Base-by-base conservation (phyloP, 2,329 filamentous ascomycete genomes). In the Colletotrichum tofieldiae region DNA sequence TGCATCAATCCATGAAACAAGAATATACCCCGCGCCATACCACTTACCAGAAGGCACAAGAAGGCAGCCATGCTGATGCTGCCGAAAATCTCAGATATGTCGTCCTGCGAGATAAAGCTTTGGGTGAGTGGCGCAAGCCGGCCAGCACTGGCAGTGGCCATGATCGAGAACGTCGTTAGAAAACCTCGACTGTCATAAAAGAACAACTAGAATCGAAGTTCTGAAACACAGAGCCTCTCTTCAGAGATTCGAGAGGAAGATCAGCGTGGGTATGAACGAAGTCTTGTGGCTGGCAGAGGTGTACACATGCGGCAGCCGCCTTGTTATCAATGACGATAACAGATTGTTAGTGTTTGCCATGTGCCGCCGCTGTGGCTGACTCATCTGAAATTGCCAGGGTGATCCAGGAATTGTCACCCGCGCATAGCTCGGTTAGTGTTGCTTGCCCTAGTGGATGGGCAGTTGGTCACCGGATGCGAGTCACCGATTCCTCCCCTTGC, bases 51-150 rank as follows among this genome's bases (percentile, higher is more conserved):
- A 7, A 71, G 63, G 37, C 67, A 67, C n/a, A 71, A 51, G n/a
- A 71, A 71, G 14, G 67, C 67, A n/a, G 67, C 55, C 67, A 71
- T 71, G 12, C 67, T 71, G 41, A 71, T 67, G 26, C 67, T 71
- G 23, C 67, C 67, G 29, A 71, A 55, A 20, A 71, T 67, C n/a
- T 71, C 67, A 9, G 67, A 71, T 12, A 55, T 63, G 43, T 71
- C 67, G 18, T 55, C 49, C 2, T 32, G 45, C 12, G 39, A 67
- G 16, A 55, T 23, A 5, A n/a, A 14, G n/a, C n/a, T 29, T 20
- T 41, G 43, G 23, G 62, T 35, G 20, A 45, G 14, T 14, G 18
- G 35, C 61, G 23, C 63, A 20, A 39, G 60, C 32, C 23, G 35
- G 45, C 18, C 16, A 5, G n/a, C n/a, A 32, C 14, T 9, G 23